Percentiles rank a stretch among this genome's conserved stretches.
Evolutionary conservation across 352 stramenopile genomes (phyloP).

Genomic region (Albugo candida): DNA sequence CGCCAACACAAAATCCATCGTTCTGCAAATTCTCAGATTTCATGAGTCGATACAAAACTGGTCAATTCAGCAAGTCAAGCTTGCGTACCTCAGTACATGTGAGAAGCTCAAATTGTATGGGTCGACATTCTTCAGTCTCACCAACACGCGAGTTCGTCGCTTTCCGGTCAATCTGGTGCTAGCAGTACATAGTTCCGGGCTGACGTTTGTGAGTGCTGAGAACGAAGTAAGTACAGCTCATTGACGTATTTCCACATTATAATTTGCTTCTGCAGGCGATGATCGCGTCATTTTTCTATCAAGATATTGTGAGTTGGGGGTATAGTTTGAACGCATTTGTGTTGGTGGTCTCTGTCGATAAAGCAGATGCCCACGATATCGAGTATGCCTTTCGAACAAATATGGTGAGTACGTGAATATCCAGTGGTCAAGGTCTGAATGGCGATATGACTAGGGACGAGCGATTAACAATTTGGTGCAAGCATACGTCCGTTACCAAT

Average conservation of each 20-base stretch:
- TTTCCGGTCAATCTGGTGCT: conserved; percentile 37
- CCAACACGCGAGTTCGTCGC: conserved; percentile 22
- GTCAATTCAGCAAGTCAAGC: conserved; percentile 19
- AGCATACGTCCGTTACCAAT: conserved; percentile 30
- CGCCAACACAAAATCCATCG: conserved; percentile 19
- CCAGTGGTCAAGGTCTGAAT: background rate
- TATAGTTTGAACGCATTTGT: conserved; percentile 67
- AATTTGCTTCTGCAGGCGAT: conserved; percentile 14
- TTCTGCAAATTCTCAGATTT: conserved; percentile 16
- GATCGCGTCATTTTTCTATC: conserved; percentile 21
- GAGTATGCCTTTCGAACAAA: conserved; percentile 33
- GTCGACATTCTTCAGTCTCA: conserved; percentile 38
- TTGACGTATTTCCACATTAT: background rate
- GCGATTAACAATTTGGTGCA: conserved; percentile 32
- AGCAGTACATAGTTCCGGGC: conserved; percentile 37
- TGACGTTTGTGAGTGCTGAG: conserved; percentile 31
- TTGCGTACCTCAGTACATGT: conserved; percentile 42
- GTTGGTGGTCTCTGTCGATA: conserved; percentile 22
- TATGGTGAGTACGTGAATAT: conserved; percentile 10
- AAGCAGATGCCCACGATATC: conserved; percentile 9
- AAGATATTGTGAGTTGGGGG: conserved; percentile 54
- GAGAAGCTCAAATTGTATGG: conserved; percentile 43
- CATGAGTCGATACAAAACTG: conserved; percentile 14
- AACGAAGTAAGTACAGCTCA: conserved; percentile 15
- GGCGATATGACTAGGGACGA: conserved; percentile 15